Evolutionary conservation across 371 early-diverging fungal genomes (phyloP).

Genomic region (Umbelopsis sp.): DNA sequence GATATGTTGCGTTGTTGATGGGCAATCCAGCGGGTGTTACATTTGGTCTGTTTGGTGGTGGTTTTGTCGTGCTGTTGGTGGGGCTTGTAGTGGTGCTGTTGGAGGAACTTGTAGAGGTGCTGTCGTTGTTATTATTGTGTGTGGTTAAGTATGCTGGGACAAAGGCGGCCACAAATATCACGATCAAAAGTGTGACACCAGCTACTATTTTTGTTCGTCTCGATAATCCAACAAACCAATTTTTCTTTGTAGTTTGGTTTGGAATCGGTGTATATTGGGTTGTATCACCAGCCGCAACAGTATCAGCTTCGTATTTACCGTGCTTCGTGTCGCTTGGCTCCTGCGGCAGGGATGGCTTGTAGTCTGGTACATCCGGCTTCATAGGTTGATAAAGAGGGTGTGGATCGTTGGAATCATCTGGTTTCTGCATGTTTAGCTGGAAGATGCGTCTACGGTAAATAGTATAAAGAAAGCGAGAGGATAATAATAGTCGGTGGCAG

Average conservation of each 20-base stretch:
- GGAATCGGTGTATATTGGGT: too few species aligned
- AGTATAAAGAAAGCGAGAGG: too few species aligned
- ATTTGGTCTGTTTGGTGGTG: neutral
- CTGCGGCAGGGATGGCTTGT: neutral
- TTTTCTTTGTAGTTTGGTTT: neutral
- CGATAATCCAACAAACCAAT: neutral
- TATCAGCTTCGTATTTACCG: neutral
- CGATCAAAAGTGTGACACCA: neutral
- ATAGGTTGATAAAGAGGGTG: neutral
- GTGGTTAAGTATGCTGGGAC: constrained; percentile 5
- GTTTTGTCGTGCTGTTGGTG: neutral
- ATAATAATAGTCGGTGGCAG: too few species aligned
- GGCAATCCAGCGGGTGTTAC: neutral
- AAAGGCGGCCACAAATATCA: constrained; percentile 1
- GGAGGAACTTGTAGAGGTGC: neutral
- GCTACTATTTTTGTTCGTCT: neutral
- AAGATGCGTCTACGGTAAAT: too few species aligned
- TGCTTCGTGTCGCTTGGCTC: neutral
- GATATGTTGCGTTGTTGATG: neutral
- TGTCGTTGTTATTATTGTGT: neutral
- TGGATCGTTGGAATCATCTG: neutral
- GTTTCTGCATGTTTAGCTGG: constrained; percentile 6
- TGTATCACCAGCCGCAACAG: too few species aligned
- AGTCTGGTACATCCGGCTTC: neutral
- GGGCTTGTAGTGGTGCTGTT: neutral